Evolutionary conservation across 78 protist species (phyloP).

Genomic region (Dictyostelium citrinum): DNA sequence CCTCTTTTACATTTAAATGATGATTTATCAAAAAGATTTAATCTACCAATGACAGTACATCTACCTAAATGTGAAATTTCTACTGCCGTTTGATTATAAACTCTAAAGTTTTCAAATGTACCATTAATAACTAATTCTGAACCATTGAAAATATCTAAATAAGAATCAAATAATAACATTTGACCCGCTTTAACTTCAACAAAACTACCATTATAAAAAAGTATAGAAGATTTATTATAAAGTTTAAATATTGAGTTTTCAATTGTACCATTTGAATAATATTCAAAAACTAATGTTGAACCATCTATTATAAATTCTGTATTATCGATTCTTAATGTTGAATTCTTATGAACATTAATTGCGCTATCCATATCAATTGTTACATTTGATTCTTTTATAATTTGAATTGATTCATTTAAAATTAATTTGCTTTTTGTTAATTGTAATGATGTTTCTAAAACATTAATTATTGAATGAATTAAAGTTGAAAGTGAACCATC

Average conservation of each 20-base stretch:
- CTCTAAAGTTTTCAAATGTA: not conserved
- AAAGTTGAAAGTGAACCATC: not conserved
- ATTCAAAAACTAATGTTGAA: not conserved
- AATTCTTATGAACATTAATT: not conserved
- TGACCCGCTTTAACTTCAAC: not conserved
- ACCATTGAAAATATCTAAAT: not conserved
- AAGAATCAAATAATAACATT: not conserved
- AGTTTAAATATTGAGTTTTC: not conserved
- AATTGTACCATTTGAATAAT: not conserved
- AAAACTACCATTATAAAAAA: not conserved
- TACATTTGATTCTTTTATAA: not conserved
- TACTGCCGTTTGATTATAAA: not conserved
- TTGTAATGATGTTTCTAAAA: not conserved
- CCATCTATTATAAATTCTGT: not conserved
- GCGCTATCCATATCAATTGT: not conserved
- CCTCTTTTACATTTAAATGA: conserved; percentile 1
- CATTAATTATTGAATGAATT: not conserved
- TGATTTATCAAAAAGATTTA: not conserved
- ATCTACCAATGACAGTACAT: not conserved
- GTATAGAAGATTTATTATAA: not conserved
- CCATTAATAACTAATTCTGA: not conserved
- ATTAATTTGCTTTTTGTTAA: not conserved
- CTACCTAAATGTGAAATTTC: not conserved
- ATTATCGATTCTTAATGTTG: not conserved
- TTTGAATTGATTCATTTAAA: not conserved